Percentiles rank a stretch among this genome's conserved stretches.
phyloP scores from a whole-genome alignment of 768 basidiomycete genomes.

The Mycena amicta region DNA sequence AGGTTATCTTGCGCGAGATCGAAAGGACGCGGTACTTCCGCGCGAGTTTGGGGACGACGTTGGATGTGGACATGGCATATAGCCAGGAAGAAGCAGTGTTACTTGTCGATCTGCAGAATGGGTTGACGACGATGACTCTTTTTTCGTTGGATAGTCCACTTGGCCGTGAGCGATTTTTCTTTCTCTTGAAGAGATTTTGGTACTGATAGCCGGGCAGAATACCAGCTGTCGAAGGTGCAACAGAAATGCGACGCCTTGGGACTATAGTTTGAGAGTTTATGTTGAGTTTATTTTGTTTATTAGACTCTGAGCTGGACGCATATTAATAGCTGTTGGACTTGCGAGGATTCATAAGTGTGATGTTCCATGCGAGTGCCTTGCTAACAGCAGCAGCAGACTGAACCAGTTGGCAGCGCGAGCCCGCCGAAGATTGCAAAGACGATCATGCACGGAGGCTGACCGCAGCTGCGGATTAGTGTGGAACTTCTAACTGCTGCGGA shows the following conservation, averaged over 20 bases:
- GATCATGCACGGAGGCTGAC: too few species aligned
- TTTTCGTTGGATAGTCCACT: constrained; percentile 17
- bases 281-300: background rate
- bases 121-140: constrained; percentile 20
- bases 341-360: too few species aligned
- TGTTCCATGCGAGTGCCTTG: too few species aligned
- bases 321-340: background rate
- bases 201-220: constrained; percentile 8
- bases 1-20: constrained; percentile 13
- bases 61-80: constrained; percentile 9
- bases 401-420: too few species aligned
- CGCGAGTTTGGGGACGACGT: constrained; percentile 9
- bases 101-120: constrained; percentile 18
- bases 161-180: constrained; percentile 15
- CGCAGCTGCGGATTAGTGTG: too few species aligned
- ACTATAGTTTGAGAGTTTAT: background rate
- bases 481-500: too few species aligned
- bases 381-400: too few species aligned
- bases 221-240: constrained; percentile 18
- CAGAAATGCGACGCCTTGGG: constrained; percentile 17
- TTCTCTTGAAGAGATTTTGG: background rate
- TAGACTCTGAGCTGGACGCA: background rate
- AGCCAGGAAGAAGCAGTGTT: constrained; percentile 12
- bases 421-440: too few species aligned
- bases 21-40: constrained; percentile 16